A percentile compares a stretch with the other conserved stretches of the same genome.
phyloP scores from a whole-genome alignment of 179 eudicot genomes.

The Patellifolia procumbens region DNA sequence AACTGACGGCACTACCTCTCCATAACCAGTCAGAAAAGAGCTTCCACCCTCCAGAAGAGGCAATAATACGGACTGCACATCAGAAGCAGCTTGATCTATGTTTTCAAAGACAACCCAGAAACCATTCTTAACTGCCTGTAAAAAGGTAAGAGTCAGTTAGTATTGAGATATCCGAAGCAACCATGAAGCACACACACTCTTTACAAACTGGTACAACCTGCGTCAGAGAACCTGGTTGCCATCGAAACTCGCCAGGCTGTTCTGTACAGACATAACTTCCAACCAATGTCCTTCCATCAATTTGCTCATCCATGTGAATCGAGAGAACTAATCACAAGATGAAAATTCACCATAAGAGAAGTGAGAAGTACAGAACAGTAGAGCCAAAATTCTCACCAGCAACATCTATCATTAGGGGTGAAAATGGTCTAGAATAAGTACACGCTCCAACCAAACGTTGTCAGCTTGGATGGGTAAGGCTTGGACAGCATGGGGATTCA shows the following conservation, averaged over 20 bases:
- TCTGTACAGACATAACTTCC: conserved; percentile 95
- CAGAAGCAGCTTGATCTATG: conserved; percentile 97
- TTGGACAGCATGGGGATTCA: too few relatives aligned
- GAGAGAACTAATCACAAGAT: conserved; percentile 54
- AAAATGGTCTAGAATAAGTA: too few relatives aligned
- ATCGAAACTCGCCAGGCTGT: conserved; percentile 94
- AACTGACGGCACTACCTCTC: conserved; percentile 60
- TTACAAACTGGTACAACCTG: conserved; percentile 52
- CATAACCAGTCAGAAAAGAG: conserved; percentile 77
- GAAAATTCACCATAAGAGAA: conserved; percentile 4
- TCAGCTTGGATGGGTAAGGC: too few relatives aligned
- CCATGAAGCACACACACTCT: neutral
- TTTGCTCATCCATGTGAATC: conserved; percentile 96
- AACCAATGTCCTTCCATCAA: conserved; percentile 88
- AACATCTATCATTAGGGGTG: neutral
- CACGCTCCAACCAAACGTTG: too few relatives aligned
- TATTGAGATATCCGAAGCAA: neutral
- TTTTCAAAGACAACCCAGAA: conserved; percentile 96
- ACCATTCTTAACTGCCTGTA: conserved; percentile 84
- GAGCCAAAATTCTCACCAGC: neutral
- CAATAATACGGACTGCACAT: conserved; percentile 79
- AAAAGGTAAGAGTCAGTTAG: conserved; percentile 11
- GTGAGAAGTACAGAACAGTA: neutral
- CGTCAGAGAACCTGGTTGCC: conserved; percentile 99
- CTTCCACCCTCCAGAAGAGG: conserved; percentile 87